Evolutionary conservation across 139 green algal genomes (phyloP).

Genomic region (Volvox reticuliferus): DNA sequence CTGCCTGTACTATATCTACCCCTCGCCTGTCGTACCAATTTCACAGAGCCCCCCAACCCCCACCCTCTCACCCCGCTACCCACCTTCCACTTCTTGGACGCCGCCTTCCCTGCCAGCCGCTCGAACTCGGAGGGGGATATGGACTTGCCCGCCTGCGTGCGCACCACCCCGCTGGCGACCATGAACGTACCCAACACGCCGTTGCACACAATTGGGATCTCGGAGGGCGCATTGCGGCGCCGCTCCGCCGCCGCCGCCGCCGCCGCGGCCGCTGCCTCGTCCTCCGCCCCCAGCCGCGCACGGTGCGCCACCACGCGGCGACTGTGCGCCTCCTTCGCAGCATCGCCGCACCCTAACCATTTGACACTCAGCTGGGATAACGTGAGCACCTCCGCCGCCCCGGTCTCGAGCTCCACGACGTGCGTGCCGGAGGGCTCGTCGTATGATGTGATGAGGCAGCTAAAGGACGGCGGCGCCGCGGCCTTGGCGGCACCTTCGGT

Average conservation of each 20-base stretch:
- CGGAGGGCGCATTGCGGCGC: conserved; percentile 46
- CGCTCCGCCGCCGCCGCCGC: conserved; percentile 28
- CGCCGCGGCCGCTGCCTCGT: neutral
- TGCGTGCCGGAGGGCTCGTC: conserved; percentile 38
- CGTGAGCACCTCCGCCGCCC: conserved; percentile 59
- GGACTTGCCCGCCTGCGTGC: conserved; percentile 50
- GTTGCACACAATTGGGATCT: conserved; percentile 78
- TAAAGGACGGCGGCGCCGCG: neutral
- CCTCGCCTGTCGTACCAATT: too few species aligned
- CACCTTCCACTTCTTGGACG: conserved; percentile 92
- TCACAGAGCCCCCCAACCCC: neutral
- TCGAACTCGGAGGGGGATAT: conserved; percentile 91
- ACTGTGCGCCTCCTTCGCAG: neutral
- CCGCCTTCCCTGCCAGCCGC: conserved; percentile 76
- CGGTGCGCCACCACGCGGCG: neutral
- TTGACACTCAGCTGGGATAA: conserved; percentile 27
- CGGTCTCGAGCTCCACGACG: conserved; percentile 77
- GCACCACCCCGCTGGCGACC: conserved; percentile 27
- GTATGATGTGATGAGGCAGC: conserved; percentile 41
- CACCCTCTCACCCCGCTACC: neutral
- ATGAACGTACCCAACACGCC: conserved; percentile 64
- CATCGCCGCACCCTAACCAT: neutral
- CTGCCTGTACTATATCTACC: too few species aligned
- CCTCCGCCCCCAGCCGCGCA: neutral
- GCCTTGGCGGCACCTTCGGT: neutral